phyloP scores from a whole-genome alignment of 495 filamentous ascomycete genomes.

The Amorphotheca resinae region DNA sequence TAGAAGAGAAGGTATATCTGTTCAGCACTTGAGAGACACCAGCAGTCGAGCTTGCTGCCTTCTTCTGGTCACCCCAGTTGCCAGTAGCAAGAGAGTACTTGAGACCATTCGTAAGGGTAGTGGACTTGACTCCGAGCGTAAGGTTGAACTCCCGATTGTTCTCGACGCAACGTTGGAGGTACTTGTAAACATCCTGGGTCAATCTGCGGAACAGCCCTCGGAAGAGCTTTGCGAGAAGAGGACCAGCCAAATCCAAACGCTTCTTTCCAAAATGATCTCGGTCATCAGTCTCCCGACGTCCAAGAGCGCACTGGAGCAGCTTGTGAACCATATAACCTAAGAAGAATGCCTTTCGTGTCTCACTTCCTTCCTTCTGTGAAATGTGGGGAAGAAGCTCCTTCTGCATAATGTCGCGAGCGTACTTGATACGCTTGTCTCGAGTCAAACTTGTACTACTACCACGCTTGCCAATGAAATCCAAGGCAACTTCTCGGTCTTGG shows the following conservation, averaged over 20 bases:
- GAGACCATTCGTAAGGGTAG: conserved; percentile 79
- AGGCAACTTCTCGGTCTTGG: conserved; percentile 87
- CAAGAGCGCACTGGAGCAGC: conserved; percentile 80
- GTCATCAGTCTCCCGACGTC: conserved; percentile 85
- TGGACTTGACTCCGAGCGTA: conserved; percentile 79
- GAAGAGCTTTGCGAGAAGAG: conserved; percentile 87
- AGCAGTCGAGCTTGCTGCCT: conserved; percentile 83
- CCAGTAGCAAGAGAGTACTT: conserved; percentile 97
- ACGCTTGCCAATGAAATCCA: conserved; percentile 93
- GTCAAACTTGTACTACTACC: conserved; percentile 62
- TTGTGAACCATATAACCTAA: conserved; percentile 97
- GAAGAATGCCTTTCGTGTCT: conserved; percentile 96
- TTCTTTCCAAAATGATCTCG: conserved; percentile 99
- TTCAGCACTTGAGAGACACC: conserved; percentile 98
- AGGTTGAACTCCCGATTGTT: conserved; percentile 76
- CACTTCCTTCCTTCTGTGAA: conserved; percentile 88
- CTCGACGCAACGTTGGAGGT: conserved; percentile 86
- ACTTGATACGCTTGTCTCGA: conserved; percentile 76
- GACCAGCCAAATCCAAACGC: conserved; percentile 87
- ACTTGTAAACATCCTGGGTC: conserved; percentile 75
- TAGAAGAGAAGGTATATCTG: conserved; percentile 94
- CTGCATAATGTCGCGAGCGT: conserved; percentile 86
- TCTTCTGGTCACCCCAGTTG: conserved; percentile 99
- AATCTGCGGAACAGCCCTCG: conserved; percentile 74
- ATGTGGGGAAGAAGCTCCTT: conserved; percentile 96